A percentile compares a stretch with the other conserved stretches of the same genome.
phyloP scores from a whole-genome alignment of 148 eudicot genomes.

The Camellia sinensis region DNA sequence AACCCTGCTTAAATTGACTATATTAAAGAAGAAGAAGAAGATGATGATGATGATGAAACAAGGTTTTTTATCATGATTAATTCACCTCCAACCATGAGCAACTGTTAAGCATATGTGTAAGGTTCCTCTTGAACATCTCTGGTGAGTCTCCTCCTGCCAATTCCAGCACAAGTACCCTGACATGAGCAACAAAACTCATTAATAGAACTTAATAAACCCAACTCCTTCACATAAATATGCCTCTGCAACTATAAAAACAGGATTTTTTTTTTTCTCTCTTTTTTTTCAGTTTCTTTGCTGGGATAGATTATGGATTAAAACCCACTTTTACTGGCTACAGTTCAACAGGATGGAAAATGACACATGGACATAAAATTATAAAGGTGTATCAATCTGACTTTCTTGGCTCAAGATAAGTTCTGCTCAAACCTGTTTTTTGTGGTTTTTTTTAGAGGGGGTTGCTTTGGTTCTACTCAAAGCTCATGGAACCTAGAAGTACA shows the following conservation, averaged over 20 bases:
- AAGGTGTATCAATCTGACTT: background rate
- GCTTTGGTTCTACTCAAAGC: background rate
- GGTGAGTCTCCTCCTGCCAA: slow-evolving; percentile 17
- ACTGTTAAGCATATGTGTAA: slow-evolving; percentile 21
- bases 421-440: background rate
- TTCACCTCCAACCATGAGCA: slow-evolving; percentile 37
- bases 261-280: background rate
- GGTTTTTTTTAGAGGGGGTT: too few species aligned
- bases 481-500: too few species aligned
- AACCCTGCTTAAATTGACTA: background rate
- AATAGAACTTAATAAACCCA: background rate
- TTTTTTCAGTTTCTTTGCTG: background rate
- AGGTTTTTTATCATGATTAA: background rate
- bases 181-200: background rate
- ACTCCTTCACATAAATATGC: background rate
- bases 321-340: background rate
- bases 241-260: background rate
- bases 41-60: background rate
- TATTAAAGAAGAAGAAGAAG: background rate
- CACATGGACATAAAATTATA: background rate
- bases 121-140: slow-evolving; percentile 14
- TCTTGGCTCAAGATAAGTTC: background rate
- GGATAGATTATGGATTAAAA: background rate
- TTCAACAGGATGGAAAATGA: background rate
- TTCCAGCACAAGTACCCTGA: slow-evolving; percentile 43